A percentile compares a stretch with the other conserved stretches of the same genome.
These are phyloP conservation scores for Toxoplasma gondii DNA, from an alignment of 169 alveolate species.

Conservation along the genomic window DNA sequence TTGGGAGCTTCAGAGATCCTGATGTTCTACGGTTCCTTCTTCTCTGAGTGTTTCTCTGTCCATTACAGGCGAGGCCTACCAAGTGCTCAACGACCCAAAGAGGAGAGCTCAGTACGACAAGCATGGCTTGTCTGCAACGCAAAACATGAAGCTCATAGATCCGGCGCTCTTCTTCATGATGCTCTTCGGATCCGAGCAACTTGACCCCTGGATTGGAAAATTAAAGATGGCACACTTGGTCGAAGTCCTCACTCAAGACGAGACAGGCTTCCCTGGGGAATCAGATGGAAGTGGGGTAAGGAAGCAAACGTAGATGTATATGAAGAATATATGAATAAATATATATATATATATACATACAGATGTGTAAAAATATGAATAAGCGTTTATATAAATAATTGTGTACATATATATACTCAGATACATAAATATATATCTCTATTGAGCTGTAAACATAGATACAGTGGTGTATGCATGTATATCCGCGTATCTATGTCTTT, in stretches of 20 bases:
- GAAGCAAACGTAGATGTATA: not conserved
- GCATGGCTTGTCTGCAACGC: slow-evolving; percentile 90
- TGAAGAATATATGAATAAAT: too few species aligned
- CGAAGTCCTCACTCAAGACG: slow-evolving; percentile 40
- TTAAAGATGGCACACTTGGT: slow-evolving; percentile 77
- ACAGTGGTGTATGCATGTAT: too few species aligned
- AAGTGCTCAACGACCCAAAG: slow-evolving; percentile 93
- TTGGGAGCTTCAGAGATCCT: too few species aligned
- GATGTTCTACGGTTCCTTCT: too few species aligned
- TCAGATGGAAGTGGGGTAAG: not conserved
- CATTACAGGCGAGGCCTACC: slow-evolving; percentile 70
- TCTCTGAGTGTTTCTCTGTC: not conserved
- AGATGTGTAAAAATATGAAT: too few species aligned
- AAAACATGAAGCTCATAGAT: slow-evolving; percentile 89
- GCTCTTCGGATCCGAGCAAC: slow-evolving; percentile 88
- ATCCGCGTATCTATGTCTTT: too few species aligned
- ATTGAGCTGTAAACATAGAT: not conserved
- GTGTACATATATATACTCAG: not conserved
- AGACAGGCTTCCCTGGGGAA: not conserved
- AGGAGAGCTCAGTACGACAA: slow-evolving; percentile 90
- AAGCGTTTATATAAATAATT: not conserved
- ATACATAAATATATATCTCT: too few species aligned
- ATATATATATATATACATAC: not conserved
- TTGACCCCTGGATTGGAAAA: slow-evolving; percentile 87
- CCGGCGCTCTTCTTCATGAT: slow-evolving; percentile 85